A percentile compares a stretch with the other conserved stretches of the same genome.
These are phyloP conservation scores for Aspergillus sp. DNA, from an alignment of 2,329 filamentous ascomycete genomes.

Conservation along the genomic window DNA sequence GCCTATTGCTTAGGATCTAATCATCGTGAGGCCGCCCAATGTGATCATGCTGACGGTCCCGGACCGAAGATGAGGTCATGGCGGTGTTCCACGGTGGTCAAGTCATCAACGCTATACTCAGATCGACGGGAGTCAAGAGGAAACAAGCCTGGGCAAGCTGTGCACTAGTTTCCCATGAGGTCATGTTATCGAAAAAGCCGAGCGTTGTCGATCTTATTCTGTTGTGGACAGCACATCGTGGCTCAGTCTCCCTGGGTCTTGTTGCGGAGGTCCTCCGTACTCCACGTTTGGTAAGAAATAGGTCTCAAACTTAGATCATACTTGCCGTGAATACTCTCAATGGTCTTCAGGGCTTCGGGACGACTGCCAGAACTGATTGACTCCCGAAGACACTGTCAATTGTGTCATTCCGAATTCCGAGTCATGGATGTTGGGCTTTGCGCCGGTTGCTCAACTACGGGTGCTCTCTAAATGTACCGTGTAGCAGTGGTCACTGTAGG, in stretches of 20 bases:
- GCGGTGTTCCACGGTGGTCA: neutral
- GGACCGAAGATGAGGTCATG: neutral
- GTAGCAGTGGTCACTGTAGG: too few relatives aligned
- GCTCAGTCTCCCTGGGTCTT: neutral
- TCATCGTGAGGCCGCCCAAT: neutral
- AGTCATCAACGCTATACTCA: neutral
- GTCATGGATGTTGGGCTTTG: too few relatives aligned
- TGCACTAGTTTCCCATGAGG: neutral
- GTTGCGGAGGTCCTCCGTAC: neutral
- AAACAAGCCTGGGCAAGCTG: slow-evolving; percentile 4
- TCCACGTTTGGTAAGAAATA: neutral
- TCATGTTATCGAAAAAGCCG: slow-evolving; percentile 2
- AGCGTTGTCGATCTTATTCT: slow-evolving; percentile 1
- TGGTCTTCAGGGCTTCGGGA: neutral
- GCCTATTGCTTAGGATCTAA: neutral
- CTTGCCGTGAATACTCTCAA: neutral
- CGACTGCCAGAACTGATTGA: neutral
- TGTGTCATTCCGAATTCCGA: too few relatives aligned
- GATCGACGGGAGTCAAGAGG: slow-evolving; percentile 6
- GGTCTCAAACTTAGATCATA: neutral
- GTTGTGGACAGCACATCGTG: neutral
- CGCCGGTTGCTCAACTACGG: too few relatives aligned
- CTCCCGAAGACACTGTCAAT: neutral
- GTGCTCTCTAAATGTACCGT: too few relatives aligned
- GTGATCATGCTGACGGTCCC: neutral